Evolutionary conservation across 2,329 filamentous ascomycete species (phyloP), one percentile per base, ranked within the genome.

Genomic region (Hypocrella siamensis): DNA sequence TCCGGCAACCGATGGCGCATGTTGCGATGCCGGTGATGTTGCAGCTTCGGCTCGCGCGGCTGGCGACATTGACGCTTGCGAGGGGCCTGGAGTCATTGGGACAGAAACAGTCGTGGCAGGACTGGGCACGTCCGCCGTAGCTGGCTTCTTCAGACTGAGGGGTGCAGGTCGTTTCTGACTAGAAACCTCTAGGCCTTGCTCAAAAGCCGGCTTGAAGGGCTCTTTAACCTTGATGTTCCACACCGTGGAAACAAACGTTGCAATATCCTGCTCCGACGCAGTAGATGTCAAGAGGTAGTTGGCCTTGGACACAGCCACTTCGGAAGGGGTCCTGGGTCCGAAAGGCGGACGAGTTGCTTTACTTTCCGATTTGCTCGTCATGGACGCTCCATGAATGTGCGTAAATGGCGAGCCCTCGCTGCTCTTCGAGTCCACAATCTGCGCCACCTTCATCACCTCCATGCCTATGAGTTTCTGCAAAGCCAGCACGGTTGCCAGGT

Each of bases 281-380:
- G 58, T 60, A 3, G 65, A 67, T 0, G 67, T 63, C 17, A 77
- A 56, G 8, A 74, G 53, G 40, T 67, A 72, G 44, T 75, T 69
- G 26, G 65, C 67, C 34, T 64, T 63, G 1, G 64, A 60, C 17
- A 67, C 58, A 0, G 54, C 51, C 6, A 49, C 40, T 19, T 49
- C 48, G 8, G 45, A 42, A 10, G 43, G 44, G 8, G 49, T 43
- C 19, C 38, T 42, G n/a, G 42, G 42, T 11, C 42, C 42, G 6
- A 46, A 38, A 9, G 43, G 37, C 5, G 44, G 32, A 5, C 40
- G 42, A 15, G 38, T 32, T 6, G 45, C 27, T 28, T 38, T 42
- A 25, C 34, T 37, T 24, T 46, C 43, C 2, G 47, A 41, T 22
- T 45, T 40, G 18, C 38, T 45, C 19, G 28, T 26, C 22, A 53